Evolutionary conservation across 805 yeast genomes (phyloP), one percentile per base, ranked within the genome.

Genomic region (Nakazawaea ernobii): DNA sequence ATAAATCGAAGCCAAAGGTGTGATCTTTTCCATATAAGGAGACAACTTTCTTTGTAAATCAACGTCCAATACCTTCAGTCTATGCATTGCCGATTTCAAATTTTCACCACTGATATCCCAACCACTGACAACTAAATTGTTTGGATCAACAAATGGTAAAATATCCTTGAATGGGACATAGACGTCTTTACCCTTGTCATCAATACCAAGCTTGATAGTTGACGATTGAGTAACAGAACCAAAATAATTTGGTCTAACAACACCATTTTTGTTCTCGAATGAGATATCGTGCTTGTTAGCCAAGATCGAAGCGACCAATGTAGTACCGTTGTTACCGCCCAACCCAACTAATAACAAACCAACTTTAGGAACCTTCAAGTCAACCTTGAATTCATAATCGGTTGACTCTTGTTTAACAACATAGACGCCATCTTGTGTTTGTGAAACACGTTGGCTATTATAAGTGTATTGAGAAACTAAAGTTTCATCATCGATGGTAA

Each of bases 261-360:
- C 74, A 45, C 96, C 96, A 47, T 82, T 82, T 69, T 89, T 90
- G 58, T 86, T 89, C 61, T 86, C 81, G 71, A 91, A 91, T 44
- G 79, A 67, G 53, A 91, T 65, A 52, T 86, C 76, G 64, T 86
- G 75, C 59, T 84, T 88, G 74, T 91, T 91, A 51, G 97, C 96
- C 55, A 86, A 77, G 44, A 83, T 74, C 8, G 97, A 84, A 39
- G 92, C 90, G 46, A 90, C 79, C 54, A 92, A 75, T 11, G 98
- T 91, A 50, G 97, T 77, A 67, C 97, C 98, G 62, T 91, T 91
- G 75, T 91, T 91, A 68, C 98, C 98, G 58, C 97, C 97, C 55
- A 91, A 75, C 57, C 98, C 98, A 32, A 91, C 97, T 53, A 92
- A 75, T 80, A 91, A 68, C 53, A 91, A 73, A 58, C 98, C 98